phyloP scores from a whole-genome alignment of 495 filamentous ascomycete species.

The Xylaria bambusicola region DNA sequence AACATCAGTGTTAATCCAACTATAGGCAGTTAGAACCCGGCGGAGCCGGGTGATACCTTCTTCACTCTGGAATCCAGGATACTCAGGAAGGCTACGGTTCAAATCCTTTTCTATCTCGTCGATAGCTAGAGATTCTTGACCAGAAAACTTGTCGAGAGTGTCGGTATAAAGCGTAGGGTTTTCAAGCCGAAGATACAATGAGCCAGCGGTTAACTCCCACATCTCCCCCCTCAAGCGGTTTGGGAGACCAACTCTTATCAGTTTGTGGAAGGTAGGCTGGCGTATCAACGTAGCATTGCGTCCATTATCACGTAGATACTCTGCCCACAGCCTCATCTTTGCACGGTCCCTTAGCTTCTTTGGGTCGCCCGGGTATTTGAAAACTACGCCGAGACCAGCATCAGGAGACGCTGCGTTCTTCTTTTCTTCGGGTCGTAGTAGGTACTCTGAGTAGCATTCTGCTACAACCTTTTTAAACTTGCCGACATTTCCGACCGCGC shows the following conservation, averaged over 20 bases:
- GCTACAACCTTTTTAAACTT: slow-evolving; percentile 74
- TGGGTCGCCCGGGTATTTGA: slow-evolving; percentile 95
- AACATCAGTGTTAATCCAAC: slow-evolving; percentile 91
- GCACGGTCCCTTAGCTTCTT: slow-evolving; percentile 91
- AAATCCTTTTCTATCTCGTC: slow-evolving; percentile 99
- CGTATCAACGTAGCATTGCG: slow-evolving; percentile 88
- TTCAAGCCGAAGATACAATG: slow-evolving; percentile 82
- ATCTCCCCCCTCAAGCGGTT: slow-evolving; percentile 92
- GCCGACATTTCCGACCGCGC: slow-evolving; percentile 81
- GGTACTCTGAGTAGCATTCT: slow-evolving; percentile 92
- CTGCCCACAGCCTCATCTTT: slow-evolving; percentile 96
- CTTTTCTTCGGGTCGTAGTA: slow-evolving; percentile 62
- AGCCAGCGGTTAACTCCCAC: slow-evolving; percentile 93
- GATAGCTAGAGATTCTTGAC: slow-evolving; percentile 86
- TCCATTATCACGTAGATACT: slow-evolving; percentile 95
- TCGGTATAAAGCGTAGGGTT: slow-evolving; percentile 80
- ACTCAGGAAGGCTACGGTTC: slow-evolving; percentile 93
- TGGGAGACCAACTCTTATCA: slow-evolving; percentile 92
- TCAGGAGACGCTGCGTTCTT: slow-evolving; percentile 72
- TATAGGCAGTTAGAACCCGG: slow-evolving; percentile 91
- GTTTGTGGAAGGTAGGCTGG: slow-evolving; percentile 95
- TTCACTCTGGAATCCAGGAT: slow-evolving; percentile 94
- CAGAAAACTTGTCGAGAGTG: slow-evolving; percentile 78
- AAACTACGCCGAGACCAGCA: slow-evolving; percentile 88
- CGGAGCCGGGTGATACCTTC: slow-evolving; percentile 90